These are phyloP conservation scores for Lentinula novae-zelandiae DNA, from an alignment of 1,284 basidiomycete genomes.

Conservation along the genomic window DNA sequence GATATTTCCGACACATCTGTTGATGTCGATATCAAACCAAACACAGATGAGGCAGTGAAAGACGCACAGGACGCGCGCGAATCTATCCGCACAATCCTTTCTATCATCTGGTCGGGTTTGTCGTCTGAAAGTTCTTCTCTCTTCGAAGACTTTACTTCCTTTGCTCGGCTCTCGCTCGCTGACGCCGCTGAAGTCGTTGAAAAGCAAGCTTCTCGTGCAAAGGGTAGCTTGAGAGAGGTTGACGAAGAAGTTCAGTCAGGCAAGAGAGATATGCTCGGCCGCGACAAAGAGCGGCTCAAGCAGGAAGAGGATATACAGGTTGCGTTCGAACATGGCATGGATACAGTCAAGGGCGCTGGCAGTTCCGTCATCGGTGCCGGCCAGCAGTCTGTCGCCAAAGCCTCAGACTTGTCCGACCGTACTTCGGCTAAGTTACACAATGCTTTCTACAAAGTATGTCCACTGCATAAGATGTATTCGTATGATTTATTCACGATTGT, in stretches of 20 bases:
- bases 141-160: constrained; percentile 59
- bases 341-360: constrained; percentile 53
- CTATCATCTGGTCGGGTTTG: constrained; percentile 48
- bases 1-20: constrained; percentile 38
- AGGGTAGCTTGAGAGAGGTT: constrained; percentile 45
- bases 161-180: constrained; percentile 56
- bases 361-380: constrained; percentile 50
- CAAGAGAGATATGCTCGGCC: constrained; percentile 50
- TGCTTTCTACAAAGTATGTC: constrained; percentile 45
- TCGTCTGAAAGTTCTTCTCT: constrained; percentile 49
- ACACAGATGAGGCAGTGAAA: constrained; percentile 40
- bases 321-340: constrained; percentile 63
- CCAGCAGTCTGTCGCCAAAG: constrained; percentile 37
- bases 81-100: constrained; percentile 46
- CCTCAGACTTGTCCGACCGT: constrained; percentile 40
- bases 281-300: constrained; percentile 43
- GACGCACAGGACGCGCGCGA: constrained; percentile 47
- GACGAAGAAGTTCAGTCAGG: constrained; percentile 58
- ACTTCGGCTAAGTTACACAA: constrained; percentile 40
- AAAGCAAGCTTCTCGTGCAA: constrained; percentile 42
- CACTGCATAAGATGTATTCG: constrained; percentile 7
- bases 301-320: constrained; percentile 43
- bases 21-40: constrained; percentile 30
- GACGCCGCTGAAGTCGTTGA: constrained; percentile 59
- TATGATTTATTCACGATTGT: background rate